Evolutionary conservation across 495 filamentous ascomycete genomes (phyloP).

Genomic region (Parathielavia appendiculata): DNA sequence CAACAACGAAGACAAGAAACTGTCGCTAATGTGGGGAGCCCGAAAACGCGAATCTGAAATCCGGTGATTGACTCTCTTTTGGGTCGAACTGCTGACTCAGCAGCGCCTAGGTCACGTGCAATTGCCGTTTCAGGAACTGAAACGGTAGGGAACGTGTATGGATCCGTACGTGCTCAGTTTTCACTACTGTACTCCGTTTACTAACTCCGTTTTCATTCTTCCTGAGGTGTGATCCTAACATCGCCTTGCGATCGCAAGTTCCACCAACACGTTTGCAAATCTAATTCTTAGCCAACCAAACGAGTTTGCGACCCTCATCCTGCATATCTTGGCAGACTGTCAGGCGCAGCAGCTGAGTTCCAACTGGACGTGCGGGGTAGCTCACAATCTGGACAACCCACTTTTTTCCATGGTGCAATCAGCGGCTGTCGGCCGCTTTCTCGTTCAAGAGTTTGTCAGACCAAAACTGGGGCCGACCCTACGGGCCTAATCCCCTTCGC

Average conservation of each 20-base stretch:
- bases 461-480: neutral
- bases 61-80: neutral
- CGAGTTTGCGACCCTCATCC: neutral
- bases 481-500: neutral
- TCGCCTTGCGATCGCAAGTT: neutral
- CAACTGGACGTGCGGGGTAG: neutral
- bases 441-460: neutral
- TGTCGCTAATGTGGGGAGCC: neutral
- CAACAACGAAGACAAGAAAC: neutral
- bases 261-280: neutral
- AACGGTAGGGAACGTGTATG: constrained; percentile 9
- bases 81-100: constrained; percentile 3
- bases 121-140: neutral
- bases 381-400: too few relatives aligned
- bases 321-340: neutral
- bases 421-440: neutral
- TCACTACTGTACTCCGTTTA: constrained; percentile 5
- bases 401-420: too few relatives aligned
- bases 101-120: neutral
- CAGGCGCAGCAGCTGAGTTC: constrained; percentile 1
- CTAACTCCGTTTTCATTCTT: neutral
- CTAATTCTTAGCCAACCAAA: neutral
- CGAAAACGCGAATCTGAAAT: neutral
- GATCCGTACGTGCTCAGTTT: constrained; percentile 5
- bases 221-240: neutral